A percentile compares a stretch with the other conserved stretches of the same genome.
Evolutionary conservation across 331 rosid genomes (phyloP).

Genomic region (Dryas integrifolia): DNA sequence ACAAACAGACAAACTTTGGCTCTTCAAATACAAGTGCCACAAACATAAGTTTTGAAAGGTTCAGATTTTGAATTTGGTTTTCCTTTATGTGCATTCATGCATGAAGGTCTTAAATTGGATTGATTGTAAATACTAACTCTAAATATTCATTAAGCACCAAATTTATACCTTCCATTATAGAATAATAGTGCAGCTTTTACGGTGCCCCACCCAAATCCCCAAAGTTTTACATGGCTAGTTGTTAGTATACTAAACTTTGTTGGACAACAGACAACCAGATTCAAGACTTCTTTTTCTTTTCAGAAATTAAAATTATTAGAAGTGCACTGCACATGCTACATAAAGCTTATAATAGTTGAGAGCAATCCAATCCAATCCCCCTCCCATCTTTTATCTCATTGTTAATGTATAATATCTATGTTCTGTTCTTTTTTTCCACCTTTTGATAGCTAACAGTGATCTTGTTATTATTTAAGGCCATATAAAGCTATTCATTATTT

Average conservation of each 20-base stretch:
- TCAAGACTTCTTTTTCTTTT: neutral
- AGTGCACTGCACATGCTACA: neutral
- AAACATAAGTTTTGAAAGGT: neutral
- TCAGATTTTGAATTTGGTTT: neutral
- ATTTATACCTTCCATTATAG: neutral
- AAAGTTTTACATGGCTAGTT: neutral
- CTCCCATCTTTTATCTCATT: neutral
- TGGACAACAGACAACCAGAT: neutral
- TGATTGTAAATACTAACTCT: neutral
- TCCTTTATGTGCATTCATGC: neutral
- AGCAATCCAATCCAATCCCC: neutral
- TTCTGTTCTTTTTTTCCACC: neutral
- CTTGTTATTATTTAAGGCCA: neutral
- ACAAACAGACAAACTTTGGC: neutral
- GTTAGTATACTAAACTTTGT: neutral
- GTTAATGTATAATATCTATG: neutral
- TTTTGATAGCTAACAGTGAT: neutral
- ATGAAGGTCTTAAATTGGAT: neutral
- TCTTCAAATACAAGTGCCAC: neutral
- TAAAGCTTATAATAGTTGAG: neutral
- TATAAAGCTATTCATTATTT: neutral
- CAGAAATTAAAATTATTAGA: neutral
- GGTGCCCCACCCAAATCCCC: neutral
- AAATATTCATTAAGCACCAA: neutral
- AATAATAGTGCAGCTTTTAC: neutral